These are phyloP conservation scores for Teratosphaeria zuluensis DNA, from an alignment of 2,329 filamentous ascomycete species.

Conservation along the genomic window DNA sequence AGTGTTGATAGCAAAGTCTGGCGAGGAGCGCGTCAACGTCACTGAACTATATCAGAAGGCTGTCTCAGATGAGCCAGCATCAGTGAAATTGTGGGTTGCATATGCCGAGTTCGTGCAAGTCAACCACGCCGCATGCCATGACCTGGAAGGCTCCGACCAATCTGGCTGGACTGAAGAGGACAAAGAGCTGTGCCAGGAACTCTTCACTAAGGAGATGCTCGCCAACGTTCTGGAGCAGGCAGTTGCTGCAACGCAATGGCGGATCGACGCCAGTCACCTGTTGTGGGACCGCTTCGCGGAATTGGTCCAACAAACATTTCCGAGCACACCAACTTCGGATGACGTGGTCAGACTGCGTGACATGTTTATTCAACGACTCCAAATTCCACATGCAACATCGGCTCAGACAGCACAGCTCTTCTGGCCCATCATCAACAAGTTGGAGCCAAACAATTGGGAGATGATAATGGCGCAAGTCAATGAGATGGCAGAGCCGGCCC, in stretches of 20 bases:
- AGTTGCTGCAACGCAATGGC: slow-evolving; percentile 61
- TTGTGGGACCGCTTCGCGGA: slow-evolving; percentile 69
- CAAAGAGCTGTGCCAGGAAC: slow-evolving; percentile 55
- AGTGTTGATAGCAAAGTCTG: slow-evolving; percentile 47
- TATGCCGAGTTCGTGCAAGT: slow-evolving; percentile 72
- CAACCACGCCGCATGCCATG: slow-evolving; percentile 56
- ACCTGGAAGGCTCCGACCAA: slow-evolving; percentile 39
- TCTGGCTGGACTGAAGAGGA: slow-evolving; percentile 53
- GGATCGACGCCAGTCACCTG: slow-evolving; percentile 64
- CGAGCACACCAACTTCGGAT: slow-evolving; percentile 44
- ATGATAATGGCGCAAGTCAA: slow-evolving; percentile 61
- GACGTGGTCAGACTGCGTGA: slow-evolving; percentile 56
- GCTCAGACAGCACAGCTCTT: slow-evolving; percentile 64
- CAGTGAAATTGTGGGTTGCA: slow-evolving; percentile 62
- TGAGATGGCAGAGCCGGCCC: slow-evolving; percentile 52
- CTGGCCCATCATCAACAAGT: slow-evolving; percentile 63
- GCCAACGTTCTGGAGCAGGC: slow-evolving; percentile 63
- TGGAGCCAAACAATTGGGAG: slow-evolving; percentile 58
- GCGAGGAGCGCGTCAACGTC: slow-evolving; percentile 59
- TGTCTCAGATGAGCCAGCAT: slow-evolving; percentile 61
- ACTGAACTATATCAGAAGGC: slow-evolving; percentile 65
- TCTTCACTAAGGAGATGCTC: slow-evolving; percentile 60
- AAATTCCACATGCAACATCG: slow-evolving; percentile 65
- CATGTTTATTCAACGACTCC: slow-evolving; percentile 60
- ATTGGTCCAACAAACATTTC: slow-evolving; percentile 59